phyloP scores from a whole-genome alignment of 139 green algal species.

The Coelastrella sp. region DNA sequence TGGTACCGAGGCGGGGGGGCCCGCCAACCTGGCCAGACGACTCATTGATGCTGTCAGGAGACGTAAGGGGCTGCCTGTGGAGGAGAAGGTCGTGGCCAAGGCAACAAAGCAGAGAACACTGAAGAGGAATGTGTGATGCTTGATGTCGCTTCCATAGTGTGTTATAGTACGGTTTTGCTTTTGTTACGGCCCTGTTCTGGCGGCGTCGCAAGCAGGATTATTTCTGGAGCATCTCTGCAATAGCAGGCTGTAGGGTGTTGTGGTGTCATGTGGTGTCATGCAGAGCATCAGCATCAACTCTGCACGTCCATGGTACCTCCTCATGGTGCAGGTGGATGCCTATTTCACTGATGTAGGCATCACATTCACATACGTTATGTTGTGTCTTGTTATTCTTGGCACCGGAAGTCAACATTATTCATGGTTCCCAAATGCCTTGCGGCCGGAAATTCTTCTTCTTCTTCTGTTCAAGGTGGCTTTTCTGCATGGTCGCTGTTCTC shows the following conservation, averaged over 20 bases:
- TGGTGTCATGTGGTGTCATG: no score
- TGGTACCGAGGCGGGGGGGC: slow-evolving; percentile 86
- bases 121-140: slow-evolving; percentile 91
- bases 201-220: neutral
- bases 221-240: neutral
- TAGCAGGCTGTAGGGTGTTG: neutral
- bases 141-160: neutral
- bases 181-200: neutral
- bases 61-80: slow-evolving; percentile 95
- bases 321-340: no score
- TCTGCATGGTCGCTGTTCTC: no score
- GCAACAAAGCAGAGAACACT: slow-evolving; percentile 98
- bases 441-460: no score
- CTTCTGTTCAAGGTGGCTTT: no score
- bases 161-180: neutral
- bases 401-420: no score
- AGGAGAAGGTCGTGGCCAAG: slow-evolving; percentile 95
- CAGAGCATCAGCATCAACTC: no score
- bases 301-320: no score
- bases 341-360: no score
- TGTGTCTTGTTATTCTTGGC: no score
- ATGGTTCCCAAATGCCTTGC: no score
- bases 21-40: slow-evolving; percentile 85
- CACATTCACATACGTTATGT: no score
- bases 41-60: slow-evolving; percentile 90